A percentile compares a stretch with the other conserved stretches of the same genome.
These are phyloP conservation scores for Akanthomyces lecanii DNA, from an alignment of 2,329 filamentous ascomycete species.

Conservation along the genomic window DNA sequence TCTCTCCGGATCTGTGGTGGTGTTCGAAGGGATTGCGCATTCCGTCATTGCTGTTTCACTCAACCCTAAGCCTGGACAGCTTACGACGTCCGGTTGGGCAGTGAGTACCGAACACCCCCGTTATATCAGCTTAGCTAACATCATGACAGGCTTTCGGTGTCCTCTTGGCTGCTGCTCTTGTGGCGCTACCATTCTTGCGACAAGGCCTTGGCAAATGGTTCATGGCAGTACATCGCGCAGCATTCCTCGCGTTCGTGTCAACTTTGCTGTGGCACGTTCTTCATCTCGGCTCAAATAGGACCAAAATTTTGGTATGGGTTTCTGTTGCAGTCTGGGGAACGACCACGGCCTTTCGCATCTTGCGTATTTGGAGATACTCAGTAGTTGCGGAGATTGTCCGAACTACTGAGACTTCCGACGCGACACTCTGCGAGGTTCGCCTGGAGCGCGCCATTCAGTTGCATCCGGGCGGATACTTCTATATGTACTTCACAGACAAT, in stretches of 20 bases:
- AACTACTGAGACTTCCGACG: neutral
- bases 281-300: neutral
- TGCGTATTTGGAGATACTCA: neutral
- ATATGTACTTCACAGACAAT: neutral
- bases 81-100: neutral
- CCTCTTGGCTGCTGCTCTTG: neutral
- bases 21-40: neutral
- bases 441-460: neutral
- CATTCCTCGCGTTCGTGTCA: neutral
- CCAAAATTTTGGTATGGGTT: neutral
- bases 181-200: neutral
- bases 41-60: neutral
- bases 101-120: neutral
- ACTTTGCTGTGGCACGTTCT: neutral
- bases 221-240: neutral
- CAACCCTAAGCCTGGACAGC: neutral
- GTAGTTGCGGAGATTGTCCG: neutral
- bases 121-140: neutral
- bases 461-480: neutral
- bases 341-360: neutral
- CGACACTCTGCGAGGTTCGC: neutral
- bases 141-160: neutral
- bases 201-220: neutral
- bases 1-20: neutral
- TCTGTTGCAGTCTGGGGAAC: neutral